Evolutionary conservation across 2,329 filamentous ascomycete species (phyloP), one percentile per base, ranked within the genome.

Genomic region (Calonectria pseudoturangicola): DNA sequence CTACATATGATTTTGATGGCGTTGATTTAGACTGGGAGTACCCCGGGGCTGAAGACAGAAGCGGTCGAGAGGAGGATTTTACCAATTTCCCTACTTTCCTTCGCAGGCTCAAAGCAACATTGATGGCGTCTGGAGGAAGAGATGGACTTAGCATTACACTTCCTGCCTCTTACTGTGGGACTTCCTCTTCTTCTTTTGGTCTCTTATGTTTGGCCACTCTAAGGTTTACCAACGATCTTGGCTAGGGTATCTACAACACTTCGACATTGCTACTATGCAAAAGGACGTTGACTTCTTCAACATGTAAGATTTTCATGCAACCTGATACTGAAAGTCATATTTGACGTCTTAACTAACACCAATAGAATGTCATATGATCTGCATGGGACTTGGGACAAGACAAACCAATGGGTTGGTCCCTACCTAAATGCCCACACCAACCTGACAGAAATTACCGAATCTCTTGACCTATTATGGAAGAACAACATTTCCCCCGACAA

Each of bases 1-100:
- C 6, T 0, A 66, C 70, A 0, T 80, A 81, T 39, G 75, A 47
- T 0, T 81, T 80, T 30, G 79, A 79, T 3, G 81, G 82, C 3
- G 68, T 82, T 1, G 64, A 75, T 18, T 12, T 63, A 1, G 62
- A 65, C 21, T 65, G 62, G 62, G 62, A 65, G 27, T 65, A 65
- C 7, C 68, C 66, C 0, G 54, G 16, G 0, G 84, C 85, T 4
- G 79, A 82, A 18, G 84, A 86, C 33, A 80, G 85, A 2, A 77
- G 77, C 8, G 87, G 87, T 2, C 73, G 68, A 0, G 39, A 77
- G 0, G 81, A 78, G 2, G 87, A 88, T 50, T 80, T 73, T 48
- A 71, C 69, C 0, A 85, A 86, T 70, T 83, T 80, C 47, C 76
- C 79, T 2, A 66, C 21, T 1, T 72, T 82, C 79, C 16, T 82